phyloP scores from a whole-genome alignment of 768 basidiomycete genomes.

The Mycena sanguinolenta region DNA sequence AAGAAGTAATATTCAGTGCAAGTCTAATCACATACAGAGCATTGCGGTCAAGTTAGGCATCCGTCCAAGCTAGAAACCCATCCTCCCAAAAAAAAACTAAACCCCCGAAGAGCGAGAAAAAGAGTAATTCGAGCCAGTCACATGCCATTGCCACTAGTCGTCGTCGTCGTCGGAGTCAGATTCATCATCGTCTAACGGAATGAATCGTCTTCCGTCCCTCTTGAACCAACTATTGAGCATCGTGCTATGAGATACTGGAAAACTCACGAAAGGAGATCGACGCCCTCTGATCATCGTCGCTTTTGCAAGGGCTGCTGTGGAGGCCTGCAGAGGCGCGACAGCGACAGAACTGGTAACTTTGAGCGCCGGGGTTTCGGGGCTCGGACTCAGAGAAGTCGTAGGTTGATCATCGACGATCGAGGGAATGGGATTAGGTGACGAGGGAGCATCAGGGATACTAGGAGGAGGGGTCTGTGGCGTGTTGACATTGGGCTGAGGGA shows the following conservation, averaged over 20 bases:
- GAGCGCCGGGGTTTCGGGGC: background rate
- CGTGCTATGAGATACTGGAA: background rate
- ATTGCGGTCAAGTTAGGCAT: no score
- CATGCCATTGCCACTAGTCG: no score
- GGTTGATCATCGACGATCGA: background rate
- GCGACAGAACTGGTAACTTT: background rate
- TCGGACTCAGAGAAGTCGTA: background rate
- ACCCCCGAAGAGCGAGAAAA: no score
- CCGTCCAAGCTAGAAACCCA: no score
- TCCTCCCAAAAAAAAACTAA: no score
- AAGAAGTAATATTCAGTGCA: no score
- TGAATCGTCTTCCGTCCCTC: conserved; percentile 63
- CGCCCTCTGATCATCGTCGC: conserved; percentile 25
- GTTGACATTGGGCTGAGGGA: background rate
- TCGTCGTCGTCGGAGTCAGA: conserved; percentile 42
- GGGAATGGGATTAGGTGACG: background rate
- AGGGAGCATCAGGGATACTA: no score
- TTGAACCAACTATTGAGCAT: conserved; percentile 28
- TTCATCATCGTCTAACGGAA: conserved; percentile 60
- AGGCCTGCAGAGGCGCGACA: conserved; percentile 3
- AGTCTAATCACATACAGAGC: no score
- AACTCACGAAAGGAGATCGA: conserved; percentile 42
- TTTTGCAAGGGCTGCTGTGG: conserved; percentile 22
- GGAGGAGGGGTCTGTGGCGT: conserved; percentile 10
- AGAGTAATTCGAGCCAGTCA: no score